Evolutionary conservation across 306 rosid species (phyloP), one percentile per base, ranked within the genome.

Genomic region (Canavalia ensiformis): DNA sequence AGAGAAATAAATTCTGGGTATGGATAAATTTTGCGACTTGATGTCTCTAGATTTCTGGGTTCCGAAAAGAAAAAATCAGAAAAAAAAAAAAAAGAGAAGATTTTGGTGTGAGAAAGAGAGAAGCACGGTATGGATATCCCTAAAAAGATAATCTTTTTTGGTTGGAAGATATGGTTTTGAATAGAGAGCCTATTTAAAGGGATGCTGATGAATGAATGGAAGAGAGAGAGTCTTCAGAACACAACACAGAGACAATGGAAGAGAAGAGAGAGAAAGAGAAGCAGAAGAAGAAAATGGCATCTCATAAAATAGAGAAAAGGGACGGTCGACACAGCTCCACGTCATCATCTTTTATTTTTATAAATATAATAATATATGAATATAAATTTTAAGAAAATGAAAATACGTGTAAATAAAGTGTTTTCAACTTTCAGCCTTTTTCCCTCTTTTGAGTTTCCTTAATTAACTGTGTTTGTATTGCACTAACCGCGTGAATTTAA

Each of bases 281-380:
- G 56, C 34, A 75, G 29, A 44, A 64, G 78, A 60, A 62, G 70
- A 57, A 75, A 78, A 67, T 50, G 85, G 94, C 78, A 79, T 83
- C 84, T 76, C 84, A 59, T 68, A 18, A 84, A 75, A 84, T 88
- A 86, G 85, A 57, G 79, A 75, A 65, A 88, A 79, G 58, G 7
- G 77, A 89, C 89, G 94, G 92, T 78, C 84, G n/a, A 86, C 72
- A 82, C 60, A 64, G 47, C 18, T 74, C 92, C 97, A 92, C 93
- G 92, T 88, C 81, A 55, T 39, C 45, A 35, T 50, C 11, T 29
- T 63, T n/a, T 50, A 18, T 28, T 69, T 47, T 42, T 12, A n/a
- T 39, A 0, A 2, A 6, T 10, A 6, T 11, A 28, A 47, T 2
- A 33, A 18, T 13, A 2, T 67, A 4, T 7, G 28, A 56, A 46